Conservation (phyloP, 2,329 filamentous ascomycete genomes). For the Apiospora koreana region DNA sequence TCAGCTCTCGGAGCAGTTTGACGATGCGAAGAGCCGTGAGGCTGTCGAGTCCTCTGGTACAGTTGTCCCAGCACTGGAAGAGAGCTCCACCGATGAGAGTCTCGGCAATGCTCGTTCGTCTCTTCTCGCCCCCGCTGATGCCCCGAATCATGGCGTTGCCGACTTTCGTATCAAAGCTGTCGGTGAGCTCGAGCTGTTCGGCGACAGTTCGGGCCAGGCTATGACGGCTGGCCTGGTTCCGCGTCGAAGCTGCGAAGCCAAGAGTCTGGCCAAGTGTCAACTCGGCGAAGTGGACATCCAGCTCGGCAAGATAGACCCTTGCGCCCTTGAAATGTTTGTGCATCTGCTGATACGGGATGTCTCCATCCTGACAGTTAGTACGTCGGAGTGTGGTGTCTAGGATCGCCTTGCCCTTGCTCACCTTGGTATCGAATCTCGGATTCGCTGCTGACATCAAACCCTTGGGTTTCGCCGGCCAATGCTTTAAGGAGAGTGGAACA, state of each 20-base stretch:
- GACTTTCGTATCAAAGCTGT: conserved; percentile 60
- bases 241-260: conserved; percentile 59
- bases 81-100: conserved; percentile 52
- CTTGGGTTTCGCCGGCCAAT: conserved; percentile 19
- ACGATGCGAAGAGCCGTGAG: background rate
- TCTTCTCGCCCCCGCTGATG: conserved; percentile 58
- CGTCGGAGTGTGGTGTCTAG: background rate
- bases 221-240: background rate
- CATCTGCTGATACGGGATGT: background rate
- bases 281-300: conserved; percentile 48
- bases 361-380: background rate
- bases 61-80: conserved; percentile 25
- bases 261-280: conserved; percentile 63
- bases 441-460: conserved; percentile 17
- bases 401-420: no score
- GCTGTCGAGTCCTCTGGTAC: conserved; percentile 1
- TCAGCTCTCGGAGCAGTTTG: background rate
- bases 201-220: background rate
- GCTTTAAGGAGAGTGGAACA: conserved; percentile 27
- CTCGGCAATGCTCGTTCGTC: conserved; percentile 70
- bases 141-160: conserved; percentile 64
- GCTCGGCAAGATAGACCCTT: conserved; percentile 39
- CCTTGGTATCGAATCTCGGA: conserved; percentile 20
- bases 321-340: background rate
- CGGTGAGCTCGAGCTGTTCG: conserved; percentile 49